Conservation (phyloP, 148 eudicot genomes). For the Dianthus caryophyllus region DNA sequence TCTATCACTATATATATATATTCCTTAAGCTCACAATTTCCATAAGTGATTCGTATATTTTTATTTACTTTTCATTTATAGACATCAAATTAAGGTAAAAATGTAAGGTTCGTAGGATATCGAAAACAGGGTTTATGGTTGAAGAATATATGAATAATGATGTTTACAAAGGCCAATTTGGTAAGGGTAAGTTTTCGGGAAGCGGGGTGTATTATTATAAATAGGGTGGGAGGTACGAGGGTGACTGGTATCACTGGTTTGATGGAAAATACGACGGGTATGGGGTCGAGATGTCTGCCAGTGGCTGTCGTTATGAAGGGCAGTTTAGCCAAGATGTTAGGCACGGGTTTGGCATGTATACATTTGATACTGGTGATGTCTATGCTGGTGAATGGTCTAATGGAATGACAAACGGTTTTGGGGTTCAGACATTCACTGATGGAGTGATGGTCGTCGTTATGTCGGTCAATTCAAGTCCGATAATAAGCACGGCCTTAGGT, state of each 20-base stretch:
- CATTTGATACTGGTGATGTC: slow-evolving; percentile 90
- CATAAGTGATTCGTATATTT: no score
- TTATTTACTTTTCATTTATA: no score
- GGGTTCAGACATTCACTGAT: slow-evolving; percentile 85
- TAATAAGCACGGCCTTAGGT: slow-evolving; percentile 95
- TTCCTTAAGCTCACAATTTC: no score
- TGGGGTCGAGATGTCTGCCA: slow-evolving; percentile 94
- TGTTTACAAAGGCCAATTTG: slow-evolving; percentile 89
- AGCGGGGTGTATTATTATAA: slow-evolving; percentile 90
- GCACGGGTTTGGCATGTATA: slow-evolving; percentile 90
- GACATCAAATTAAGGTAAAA: no score
- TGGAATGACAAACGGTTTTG: slow-evolving; percentile 95
- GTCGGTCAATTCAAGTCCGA: slow-evolving; percentile 99
- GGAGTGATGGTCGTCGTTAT: slow-evolving; percentile 90
- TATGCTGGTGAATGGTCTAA: slow-evolving; percentile 95
- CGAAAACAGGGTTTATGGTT: slow-evolving; percentile 82
- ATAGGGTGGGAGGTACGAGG: slow-evolving; percentile 90
- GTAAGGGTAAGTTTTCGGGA: slow-evolving; percentile 86
- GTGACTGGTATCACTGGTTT: slow-evolving; percentile 96
- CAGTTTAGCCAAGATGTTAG: slow-evolving; percentile 87
- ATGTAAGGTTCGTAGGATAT: no score
- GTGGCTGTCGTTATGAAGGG: slow-evolving; percentile 84
- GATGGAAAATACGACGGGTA: slow-evolving; percentile 97
- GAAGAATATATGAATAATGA: slow-evolving; percentile 82
- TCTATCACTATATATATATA: no score